A percentile compares a stretch with the other conserved stretches of the same genome.
phyloP scores from a whole-genome alignment of 2,329 filamentous ascomycete genomes.

The Aspergillus ochraceus region DNA sequence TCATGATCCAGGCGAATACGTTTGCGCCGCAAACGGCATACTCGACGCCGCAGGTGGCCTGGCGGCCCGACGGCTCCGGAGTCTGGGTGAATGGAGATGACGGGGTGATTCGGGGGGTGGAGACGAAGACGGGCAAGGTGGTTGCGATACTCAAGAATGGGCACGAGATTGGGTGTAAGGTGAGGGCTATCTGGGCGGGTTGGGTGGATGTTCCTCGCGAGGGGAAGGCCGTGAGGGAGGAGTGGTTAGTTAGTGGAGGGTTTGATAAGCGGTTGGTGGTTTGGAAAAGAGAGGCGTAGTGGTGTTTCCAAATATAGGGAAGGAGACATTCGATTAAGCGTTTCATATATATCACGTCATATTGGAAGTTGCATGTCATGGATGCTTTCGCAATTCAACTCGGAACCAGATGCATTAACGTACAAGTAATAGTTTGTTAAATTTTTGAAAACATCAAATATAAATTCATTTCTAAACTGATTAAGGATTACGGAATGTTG shows the following conservation, averaged over 20 bases:
- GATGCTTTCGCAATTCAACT: neutral
- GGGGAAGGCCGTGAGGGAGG: constrained; percentile 37
- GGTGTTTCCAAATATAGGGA: too few species aligned
- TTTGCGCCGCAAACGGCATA: constrained; percentile 65
- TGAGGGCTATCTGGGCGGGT: constrained; percentile 60
- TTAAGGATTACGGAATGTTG: constrained; percentile 34
- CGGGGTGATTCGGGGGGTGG: constrained; percentile 60
- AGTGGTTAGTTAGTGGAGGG: constrained; percentile 62
- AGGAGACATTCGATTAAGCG: neutral
- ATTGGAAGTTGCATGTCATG: neutral
- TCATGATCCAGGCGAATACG: constrained; percentile 60
- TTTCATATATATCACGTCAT: neutral
- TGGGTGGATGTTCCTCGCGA: constrained; percentile 32
- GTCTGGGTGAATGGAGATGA: constrained; percentile 67
- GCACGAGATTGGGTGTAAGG: constrained; percentile 59
- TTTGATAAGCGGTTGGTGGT: constrained; percentile 63
- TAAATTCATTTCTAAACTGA: neutral
- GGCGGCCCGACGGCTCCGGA: constrained; percentile 62
- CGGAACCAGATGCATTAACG: neutral
- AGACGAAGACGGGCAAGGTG: constrained; percentile 59
- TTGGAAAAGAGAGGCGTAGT: constrained; percentile 45
- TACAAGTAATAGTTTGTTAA: neutral
- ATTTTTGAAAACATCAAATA: neutral
- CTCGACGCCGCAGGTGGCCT: constrained; percentile 61
- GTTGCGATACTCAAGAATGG: constrained; percentile 49